Evolutionary conservation across 371 early-diverging fungal species (phyloP), one percentile per base, ranked within the genome.

Genomic region (Mucor plumbeus): DNA sequence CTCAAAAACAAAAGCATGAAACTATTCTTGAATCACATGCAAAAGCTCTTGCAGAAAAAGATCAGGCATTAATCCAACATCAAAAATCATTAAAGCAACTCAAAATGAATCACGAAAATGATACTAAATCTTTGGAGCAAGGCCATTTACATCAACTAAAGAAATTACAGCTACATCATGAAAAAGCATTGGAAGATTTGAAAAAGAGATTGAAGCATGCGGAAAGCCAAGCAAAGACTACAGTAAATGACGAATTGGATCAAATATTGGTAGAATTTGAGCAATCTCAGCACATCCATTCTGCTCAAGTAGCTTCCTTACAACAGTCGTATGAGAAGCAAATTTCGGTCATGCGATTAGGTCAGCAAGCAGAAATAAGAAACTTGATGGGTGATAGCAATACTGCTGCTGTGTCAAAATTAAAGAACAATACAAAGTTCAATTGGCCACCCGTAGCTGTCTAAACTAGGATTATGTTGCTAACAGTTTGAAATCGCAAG

Each of bases 1-100:
- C 76, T 10, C 83, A 83, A 65, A 83, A 83, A 50, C 67, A 78
- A 55, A 77, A 78, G 38, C 83, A 83, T 63, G 79, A 80, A 61
- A 71, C 76, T 11, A 72, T 75, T 5, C 60, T 83, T 14, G 70
- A 77, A 36, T 56, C 77, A 2, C 83, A 83, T 47, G 81, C 81
- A 0, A 72, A 79, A 47, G 76, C 70, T 21, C 76, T 83, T 31
- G 81, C 79, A 1, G 83, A 83, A 63, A 83, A 83, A 48, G 81
- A 83, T 50, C 67, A 74, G 17, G 73, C 33, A 0, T 38, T 82
- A 4, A 43, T 74, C 1, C 69, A 78, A 26, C 78, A 76, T 21
- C 65, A 79, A 62, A 71, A 79, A 68, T 72, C 76, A 15, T 48
- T 83, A n/a, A 62, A 66, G 33, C 71, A 80, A 15, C 57, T 83